Percentiles rank a stretch among this genome's conserved stretches.
phyloP scores from a whole-genome alignment of 1,139 yeast species.

The Yamadazyma dushanensis region DNA sequence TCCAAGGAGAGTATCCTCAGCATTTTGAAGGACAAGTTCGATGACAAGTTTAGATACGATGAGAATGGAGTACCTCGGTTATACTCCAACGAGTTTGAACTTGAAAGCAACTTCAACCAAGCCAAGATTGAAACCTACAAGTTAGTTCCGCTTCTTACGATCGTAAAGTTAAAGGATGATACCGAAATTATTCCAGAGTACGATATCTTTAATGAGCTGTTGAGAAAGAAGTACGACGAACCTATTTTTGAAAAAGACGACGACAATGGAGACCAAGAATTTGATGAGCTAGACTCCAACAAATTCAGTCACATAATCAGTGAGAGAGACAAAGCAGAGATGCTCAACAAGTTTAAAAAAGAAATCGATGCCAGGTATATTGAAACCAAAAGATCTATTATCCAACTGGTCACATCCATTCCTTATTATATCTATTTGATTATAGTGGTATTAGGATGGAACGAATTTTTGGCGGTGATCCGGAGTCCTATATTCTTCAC shows the following conservation, averaged over 20 bases:
- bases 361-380: constrained; percentile 80
- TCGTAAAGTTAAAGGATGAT: constrained; percentile 56
- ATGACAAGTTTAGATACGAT: constrained; percentile 80
- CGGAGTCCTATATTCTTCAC: constrained; percentile 80
- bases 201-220: constrained; percentile 33
- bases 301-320: constrained; percentile 59
- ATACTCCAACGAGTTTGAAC: constrained; percentile 74
- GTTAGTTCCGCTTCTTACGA: constrained; percentile 59
- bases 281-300: constrained; percentile 33
- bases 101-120: constrained; percentile 61
- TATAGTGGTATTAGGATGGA: constrained; percentile 85
- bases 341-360: constrained; percentile 64
- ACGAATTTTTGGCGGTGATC: constrained; percentile 85
- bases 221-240: constrained; percentile 24
- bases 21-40: constrained; percentile 70
- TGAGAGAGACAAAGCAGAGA: constrained; percentile 56
- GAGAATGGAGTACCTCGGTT: constrained; percentile 78
- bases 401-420: constrained; percentile 70
- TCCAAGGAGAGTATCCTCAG: constrained; percentile 58
- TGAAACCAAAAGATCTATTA: constrained; percentile 79
- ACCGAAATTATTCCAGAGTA: constrained; percentile 59
- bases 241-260: constrained; percentile 25
- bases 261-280: constrained; percentile 34
- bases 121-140: constrained; percentile 60
- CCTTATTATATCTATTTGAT: constrained; percentile 81